Base-by-base conservation (phyloP, 1,284 basidiomycete genomes). In the Entoloma clypeatum region DNA sequence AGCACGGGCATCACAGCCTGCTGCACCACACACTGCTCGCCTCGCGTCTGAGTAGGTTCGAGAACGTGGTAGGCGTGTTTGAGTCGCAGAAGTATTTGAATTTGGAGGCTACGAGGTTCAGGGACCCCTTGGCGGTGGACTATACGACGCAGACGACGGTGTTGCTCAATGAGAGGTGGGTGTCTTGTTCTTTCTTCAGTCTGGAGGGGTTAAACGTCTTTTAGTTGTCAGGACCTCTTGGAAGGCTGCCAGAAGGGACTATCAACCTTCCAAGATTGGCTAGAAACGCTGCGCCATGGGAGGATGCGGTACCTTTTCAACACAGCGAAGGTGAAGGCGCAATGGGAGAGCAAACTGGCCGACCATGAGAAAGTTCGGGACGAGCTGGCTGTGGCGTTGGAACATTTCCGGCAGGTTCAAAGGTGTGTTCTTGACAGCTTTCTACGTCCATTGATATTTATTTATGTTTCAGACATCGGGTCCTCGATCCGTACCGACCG, bases 51-150 rank as follows among this genome's bases (percentile, higher is more conserved):
- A 35, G 60, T 61, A 65, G 53, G 48, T 48, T 42, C 18, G 78
- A 88, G 56, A 68, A 75, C 24, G 79, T 78, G 0, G 90, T 92
- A 0, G 90, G 88, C 0, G 78, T 89, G 7, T 91, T 91, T 51
- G 89, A 92, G 61, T 79, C 77, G 8, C 80, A 86, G 54, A 66
- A 79, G 24, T 92, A 91, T 57, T 71, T 90, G 54, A 79, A 90
- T 49, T 65, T 92, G 4, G 89, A 92, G 56, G 71, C 76, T 10
- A 72, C 64, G 7, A 67, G 71, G 30, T 61, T 79, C 23, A 59
- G 65, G n/a, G 74, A 81, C 41, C 74, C 72, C 0, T 65, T 75
- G 52, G 67, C 72, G 4, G 72, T 74, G 14, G 62, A 68, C 21
- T 67, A 79, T 27, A 71, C 77, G 2, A 66, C 69, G 32, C 68